A percentile compares a stretch with the other conserved stretches of the same genome.
These are phyloP conservation scores for Paecilomyces sp. DNA, from an alignment of 2,329 filamentous ascomycete genomes.

Conservation along the genomic window DNA sequence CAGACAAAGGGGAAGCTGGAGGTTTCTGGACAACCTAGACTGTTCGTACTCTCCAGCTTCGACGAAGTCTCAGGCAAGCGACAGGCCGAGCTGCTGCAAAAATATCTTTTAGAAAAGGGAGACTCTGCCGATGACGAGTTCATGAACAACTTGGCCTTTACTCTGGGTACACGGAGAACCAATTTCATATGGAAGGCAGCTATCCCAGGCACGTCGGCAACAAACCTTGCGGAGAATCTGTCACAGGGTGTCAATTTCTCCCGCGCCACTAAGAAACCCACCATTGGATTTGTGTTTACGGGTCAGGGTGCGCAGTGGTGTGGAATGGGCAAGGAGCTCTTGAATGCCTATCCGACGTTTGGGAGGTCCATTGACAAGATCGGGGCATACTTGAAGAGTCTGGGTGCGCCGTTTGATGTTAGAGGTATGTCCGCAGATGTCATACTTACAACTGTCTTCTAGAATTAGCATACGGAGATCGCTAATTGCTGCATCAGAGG, in stretches of 20 bases:
- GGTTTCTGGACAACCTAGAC: neutral
- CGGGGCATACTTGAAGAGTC: conserved; percentile 3
- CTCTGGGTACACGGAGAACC: conserved; percentile 1
- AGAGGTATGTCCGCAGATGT: neutral
- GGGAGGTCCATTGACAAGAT: conserved; percentile 3
- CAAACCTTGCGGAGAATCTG: too few species aligned
- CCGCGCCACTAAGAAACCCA: neutral
- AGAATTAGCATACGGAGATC: neutral
- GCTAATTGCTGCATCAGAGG: neutral
- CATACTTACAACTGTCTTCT: too few species aligned
- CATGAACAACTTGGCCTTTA: conserved; percentile 1
- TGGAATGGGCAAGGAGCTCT: conserved; percentile 12
- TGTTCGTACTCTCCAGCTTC: neutral
- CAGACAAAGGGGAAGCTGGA: neutral
- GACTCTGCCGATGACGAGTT: neutral
- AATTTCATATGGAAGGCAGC: neutral
- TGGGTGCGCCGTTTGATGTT: conserved; percentile 5
- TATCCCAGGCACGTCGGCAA: neutral
- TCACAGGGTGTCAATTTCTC: too few species aligned
- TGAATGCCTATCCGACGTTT: conserved; percentile 5
- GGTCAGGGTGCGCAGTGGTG: conserved; percentile 14
- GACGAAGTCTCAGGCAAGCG: neutral
- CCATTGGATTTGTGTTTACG: conserved; percentile 8
- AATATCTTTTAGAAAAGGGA: neutral
- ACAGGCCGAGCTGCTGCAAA: neutral